Evolutionary conservation across 148 eudicot species (phyloP).

Genomic region (Chenopodium album): DNA sequence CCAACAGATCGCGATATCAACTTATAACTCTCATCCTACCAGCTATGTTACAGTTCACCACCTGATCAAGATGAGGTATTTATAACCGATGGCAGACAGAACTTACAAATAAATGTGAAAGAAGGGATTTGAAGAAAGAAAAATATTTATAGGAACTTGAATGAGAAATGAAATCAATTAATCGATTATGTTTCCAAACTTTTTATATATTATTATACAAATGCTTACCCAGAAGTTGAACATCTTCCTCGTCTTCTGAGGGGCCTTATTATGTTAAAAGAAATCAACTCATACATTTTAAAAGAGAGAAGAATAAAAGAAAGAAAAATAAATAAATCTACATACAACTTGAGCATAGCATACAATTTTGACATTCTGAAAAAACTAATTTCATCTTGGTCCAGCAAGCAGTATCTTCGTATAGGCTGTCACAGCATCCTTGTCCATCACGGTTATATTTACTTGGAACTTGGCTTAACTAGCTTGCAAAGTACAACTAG

Average conservation of each 20-base stretch:
- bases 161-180: background rate
- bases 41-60: too few species aligned
- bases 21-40: too few species aligned
- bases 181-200: background rate
- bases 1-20: too few species aligned
- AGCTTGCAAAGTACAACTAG: background rate
- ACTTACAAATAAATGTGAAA: background rate
- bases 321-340: background rate
- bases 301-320: background rate
- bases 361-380: background rate
- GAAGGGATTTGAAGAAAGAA: background rate
- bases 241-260: background rate
- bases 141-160: background rate
- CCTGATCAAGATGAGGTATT: background rate
- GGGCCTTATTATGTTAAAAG: background rate
- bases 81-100: too few species aligned
- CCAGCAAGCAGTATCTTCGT: conserved; percentile 1
- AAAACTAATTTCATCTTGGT: background rate
- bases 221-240: background rate
- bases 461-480: background rate
- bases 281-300: background rate
- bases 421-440: background rate
- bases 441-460: background rate
- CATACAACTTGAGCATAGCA: conserved; percentile 9
- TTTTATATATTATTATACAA: background rate